Evolutionary conservation across 2,329 filamentous ascomycete genomes (phyloP), one percentile per base, ranked within the genome.

Genomic region (Cladophialophora carrionii): DNA sequence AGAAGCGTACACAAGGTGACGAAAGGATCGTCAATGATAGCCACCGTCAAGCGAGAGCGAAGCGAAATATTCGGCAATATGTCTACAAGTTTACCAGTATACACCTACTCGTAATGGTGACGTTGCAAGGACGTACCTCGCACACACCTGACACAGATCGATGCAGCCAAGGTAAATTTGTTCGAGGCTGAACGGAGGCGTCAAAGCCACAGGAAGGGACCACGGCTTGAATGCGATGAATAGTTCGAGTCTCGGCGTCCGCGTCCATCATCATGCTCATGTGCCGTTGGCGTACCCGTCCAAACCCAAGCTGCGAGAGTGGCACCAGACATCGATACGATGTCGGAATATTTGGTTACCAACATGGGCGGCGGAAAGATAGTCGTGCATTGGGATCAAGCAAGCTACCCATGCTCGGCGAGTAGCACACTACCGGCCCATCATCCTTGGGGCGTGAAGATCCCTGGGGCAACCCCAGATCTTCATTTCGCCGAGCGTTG

Each of bases 11-110:
- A 52, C 57, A 52, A 12, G 31, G 57, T 60, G 57, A 52, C 46
- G 46, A 41, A 31, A n/a, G 54, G 58, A 61, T 61, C 58, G 26
- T 22, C 58, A 46, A n/a, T 55, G 58, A 61, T 61, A 55, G 58
- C 26, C 58, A 34, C 14, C 17, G 51, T 43, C 41, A 48, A 61
- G 58, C 58, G 51, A 61, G 48, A 53, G 48, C 51, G 31, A 61
- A 29, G 24, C 20, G 17, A 26, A n/a, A 54, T 24, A n/a, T 34
- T 32, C 51, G 26, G 58, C 51, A 48, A 55, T n/a, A 41, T 51
- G 46, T 20, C 24, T 51, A 26, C 48, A 14, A 51, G 22, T 51
- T 8, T n/a, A 43, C 37, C 37, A 43, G 17, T 17, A 43, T 20
- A 43, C 17, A 43, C 37, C 17, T 17, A n/a, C 37, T 43, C 37